Percentiles rank a stretch among this genome's conserved stretches.
Evolutionary conservation across 192 early-diverging fungal genomes (phyloP).

Genomic region (Backusella macrospora): DNA sequence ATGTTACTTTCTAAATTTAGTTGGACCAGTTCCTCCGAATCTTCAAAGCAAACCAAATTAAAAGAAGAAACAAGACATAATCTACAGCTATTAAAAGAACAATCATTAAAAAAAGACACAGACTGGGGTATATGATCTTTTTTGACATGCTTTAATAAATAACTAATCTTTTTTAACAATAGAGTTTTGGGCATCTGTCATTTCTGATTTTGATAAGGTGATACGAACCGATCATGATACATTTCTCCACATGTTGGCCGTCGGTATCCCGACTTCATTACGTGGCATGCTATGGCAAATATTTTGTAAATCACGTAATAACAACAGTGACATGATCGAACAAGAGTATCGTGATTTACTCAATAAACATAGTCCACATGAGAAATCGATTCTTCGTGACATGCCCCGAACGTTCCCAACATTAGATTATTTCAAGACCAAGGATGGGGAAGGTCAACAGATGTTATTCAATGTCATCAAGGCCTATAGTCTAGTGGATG

Average conservation of each 20-base stretch:
- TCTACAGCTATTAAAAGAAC: conserved; percentile 3
- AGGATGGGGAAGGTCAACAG: conserved; percentile 80
- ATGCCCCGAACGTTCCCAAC: conserved; percentile 91
- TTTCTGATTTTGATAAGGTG: conserved; percentile 78
- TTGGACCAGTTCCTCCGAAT: neutral
- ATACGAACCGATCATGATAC: conserved; percentile 70
- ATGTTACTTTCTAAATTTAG: conserved; percentile 10
- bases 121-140: conserved; percentile 14
- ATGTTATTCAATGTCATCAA: conserved; percentile 89
- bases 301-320: conserved; percentile 77
- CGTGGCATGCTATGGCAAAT: conserved; percentile 96
- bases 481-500: conserved; percentile 90
- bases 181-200: conserved; percentile 93
- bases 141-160: too few species aligned
- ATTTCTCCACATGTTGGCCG: conserved; percentile 77
- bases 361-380: conserved; percentile 64
- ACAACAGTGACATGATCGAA: conserved; percentile 60
- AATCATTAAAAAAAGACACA: neutral
- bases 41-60: conserved; percentile 3
- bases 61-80: neutral
- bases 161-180: neutral
- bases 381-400: conserved; percentile 91
- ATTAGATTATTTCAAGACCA: conserved; percentile 74
- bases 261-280: conserved; percentile 85
- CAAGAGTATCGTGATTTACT: conserved; percentile 73